These are phyloP conservation scores for Verticillium zaregamsianum DNA, from an alignment of 2,329 filamentous ascomycete species.

Conservation along the genomic window DNA sequence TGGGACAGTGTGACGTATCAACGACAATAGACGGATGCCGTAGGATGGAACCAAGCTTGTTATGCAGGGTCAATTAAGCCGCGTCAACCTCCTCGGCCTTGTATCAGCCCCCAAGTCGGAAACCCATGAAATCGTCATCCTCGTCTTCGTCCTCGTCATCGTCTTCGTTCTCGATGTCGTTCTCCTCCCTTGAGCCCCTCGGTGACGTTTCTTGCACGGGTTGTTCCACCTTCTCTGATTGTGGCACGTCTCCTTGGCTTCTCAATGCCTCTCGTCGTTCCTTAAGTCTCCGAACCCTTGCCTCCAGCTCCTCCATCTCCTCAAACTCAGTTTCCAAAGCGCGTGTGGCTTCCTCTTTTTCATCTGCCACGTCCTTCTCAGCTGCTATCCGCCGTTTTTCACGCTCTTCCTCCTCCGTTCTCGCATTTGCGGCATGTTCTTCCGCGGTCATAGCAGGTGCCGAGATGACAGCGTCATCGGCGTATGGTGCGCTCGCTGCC, in stretches of 20 bases:
- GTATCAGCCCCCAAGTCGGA: slow-evolving; percentile 31
- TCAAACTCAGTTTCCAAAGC: slow-evolving; percentile 75
- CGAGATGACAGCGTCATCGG: slow-evolving; percentile 57
- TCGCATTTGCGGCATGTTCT: slow-evolving; percentile 53
- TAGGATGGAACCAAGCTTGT: not conserved
- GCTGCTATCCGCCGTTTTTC: slow-evolving; percentile 48
- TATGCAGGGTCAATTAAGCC: not conserved
- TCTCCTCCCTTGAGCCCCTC: slow-evolving; percentile 22
- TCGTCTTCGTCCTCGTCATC: slow-evolving; percentile 41
- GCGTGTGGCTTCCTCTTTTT: slow-evolving; percentile 71
- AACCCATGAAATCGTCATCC: slow-evolving; percentile 56
- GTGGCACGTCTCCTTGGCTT: slow-evolving; percentile 19
- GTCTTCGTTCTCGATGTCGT: slow-evolving; percentile 32
- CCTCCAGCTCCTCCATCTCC: slow-evolving; percentile 76
- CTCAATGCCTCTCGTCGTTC: slow-evolving; percentile 65
- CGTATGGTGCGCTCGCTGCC: slow-evolving; percentile 28
- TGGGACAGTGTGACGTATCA: no score
- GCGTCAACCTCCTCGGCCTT: not conserved
- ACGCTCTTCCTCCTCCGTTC: slow-evolving; percentile 45
- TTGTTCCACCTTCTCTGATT: not conserved
- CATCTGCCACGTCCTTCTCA: slow-evolving; percentile 56
- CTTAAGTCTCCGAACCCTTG: slow-evolving; percentile 63
- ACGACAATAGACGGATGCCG: no score
- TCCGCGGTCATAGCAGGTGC: slow-evolving; percentile 64
- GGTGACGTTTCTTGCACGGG: slow-evolving; percentile 22